Evolutionary conservation across 1,139 yeast species (phyloP).

Genomic region (Protomyces lactucae-debilis): DNA sequence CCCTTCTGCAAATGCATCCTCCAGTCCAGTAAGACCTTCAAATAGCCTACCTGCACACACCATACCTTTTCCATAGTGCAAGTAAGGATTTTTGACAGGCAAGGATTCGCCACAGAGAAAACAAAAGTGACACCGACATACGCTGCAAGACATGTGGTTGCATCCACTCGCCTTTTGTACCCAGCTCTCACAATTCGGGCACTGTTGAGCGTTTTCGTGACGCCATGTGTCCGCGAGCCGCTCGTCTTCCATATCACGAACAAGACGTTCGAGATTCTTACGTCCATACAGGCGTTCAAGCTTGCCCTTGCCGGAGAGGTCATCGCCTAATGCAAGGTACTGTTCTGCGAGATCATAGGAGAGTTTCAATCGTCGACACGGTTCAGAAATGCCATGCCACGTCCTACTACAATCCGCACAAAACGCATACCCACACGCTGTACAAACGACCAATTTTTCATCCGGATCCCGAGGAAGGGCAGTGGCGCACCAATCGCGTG

Average conservation of each 20-base stretch:
- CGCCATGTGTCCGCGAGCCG: conserved; percentile 24
- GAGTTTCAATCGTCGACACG: conserved; percentile 14
- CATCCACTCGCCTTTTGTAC: conserved; percentile 27
- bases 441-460: conserved; percentile 26
- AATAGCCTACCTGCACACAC: conserved; percentile 26
- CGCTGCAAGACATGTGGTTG: conserved; percentile 22
- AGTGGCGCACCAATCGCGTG: conserved; percentile 23
- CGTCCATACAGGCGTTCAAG: conserved; percentile 24
- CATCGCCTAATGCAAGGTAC: conserved; percentile 4
- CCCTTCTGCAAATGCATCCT: background rate
- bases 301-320: conserved; percentile 1
- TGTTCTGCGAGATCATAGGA: conserved; percentile 10
- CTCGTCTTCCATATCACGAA: conserved; percentile 17
- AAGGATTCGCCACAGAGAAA: conserved; percentile 26
- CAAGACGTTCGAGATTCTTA: conserved; percentile 14
- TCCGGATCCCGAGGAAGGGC: conserved; percentile 23
- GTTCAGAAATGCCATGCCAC: conserved; percentile 24
- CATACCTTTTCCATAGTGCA: conserved; percentile 14
- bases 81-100: conserved; percentile 16
- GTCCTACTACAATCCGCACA: conserved; percentile 22
- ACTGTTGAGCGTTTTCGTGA: conserved; percentile 19
- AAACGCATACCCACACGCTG: conserved; percentile 19
- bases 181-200: conserved; percentile 23
- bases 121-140: conserved; percentile 24
- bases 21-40: conserved; percentile 26